Evolutionary conservation across 2,329 filamentous ascomycete genomes (phyloP), one percentile per base, ranked within the genome.

Genomic region (Rosellinia necatrix): DNA sequence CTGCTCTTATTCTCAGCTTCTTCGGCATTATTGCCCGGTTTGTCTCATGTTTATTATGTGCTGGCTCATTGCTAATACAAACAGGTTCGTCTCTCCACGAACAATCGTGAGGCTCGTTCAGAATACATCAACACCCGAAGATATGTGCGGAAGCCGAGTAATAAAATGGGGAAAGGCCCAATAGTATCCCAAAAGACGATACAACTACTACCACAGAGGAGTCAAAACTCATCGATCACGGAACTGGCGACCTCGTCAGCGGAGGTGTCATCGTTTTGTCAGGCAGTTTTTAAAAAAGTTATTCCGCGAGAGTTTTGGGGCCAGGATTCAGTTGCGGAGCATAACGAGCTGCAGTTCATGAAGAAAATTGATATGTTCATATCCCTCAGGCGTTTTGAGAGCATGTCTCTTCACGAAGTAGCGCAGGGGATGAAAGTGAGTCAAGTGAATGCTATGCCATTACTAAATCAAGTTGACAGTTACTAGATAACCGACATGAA

Each of bases 201-300:
- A 4, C 35, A 34, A n/a, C 54, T 69, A n/a, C 54, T 69, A 8
- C 46, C 34, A 1, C 59, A 56, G 12, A 49, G 51, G n/a, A 84
- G 72, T 76, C 83, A 49, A 59, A 76, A 56, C 42, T 64, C 72
- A 12, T 76, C 77, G 10, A 75, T 94, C 40, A 84, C 86, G 29
- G 82, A 88, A 17, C 75, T 90, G 63, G 88, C 92, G 1, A 91
- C 86, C 13, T 82, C 89, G 0, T 62, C 76, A 3, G 75, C 85
- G 1, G 81, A 85, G 43, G 89, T 97, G 2, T 96, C 92, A 3
- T 88, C 90, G 0, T 97, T 96, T 68, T 96, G 92, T 70, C 89
- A 88, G 67, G 88, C 91, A 2, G 86, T 88, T 0, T 68, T 97
- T 25, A 77, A 76, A 17, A 89, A 82, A 55, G 75, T 97, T 13